Conservation (phyloP, 257 asterid species). For the Solanum piurae region DNA sequence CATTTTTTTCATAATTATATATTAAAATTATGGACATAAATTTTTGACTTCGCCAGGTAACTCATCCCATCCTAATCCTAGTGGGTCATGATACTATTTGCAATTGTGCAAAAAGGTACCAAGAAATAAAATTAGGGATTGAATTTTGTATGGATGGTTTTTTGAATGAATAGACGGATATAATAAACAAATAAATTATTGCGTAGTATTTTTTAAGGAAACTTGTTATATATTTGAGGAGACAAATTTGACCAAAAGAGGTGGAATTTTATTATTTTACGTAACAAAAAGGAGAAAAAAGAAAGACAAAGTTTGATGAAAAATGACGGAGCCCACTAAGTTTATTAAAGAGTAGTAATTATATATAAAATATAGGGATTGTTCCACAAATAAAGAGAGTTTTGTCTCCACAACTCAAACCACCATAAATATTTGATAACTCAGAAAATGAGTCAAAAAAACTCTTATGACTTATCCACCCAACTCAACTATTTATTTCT, state of each 20-base stretch:
- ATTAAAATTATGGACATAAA: background rate
- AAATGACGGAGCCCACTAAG: background rate
- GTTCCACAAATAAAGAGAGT: background rate
- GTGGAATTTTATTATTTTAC: background rate
- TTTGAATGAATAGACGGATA: background rate
- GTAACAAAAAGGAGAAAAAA: background rate
- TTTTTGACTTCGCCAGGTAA: background rate
- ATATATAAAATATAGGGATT: background rate
- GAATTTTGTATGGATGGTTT: background rate
- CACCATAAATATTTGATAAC: background rate
- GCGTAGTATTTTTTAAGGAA: background rate
- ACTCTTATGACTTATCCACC: background rate
- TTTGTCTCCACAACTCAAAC: slow-evolving; percentile 15
- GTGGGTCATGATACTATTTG: background rate
- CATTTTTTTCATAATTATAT: too few species aligned
- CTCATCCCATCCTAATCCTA: background rate
- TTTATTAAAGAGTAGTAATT: background rate
- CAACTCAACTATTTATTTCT: background rate
- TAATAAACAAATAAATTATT: too few species aligned
- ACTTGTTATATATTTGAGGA: background rate
- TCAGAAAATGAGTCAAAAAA: background rate
- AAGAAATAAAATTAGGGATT: background rate
- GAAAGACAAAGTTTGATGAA: background rate
- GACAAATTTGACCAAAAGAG: background rate
- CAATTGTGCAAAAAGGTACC: background rate